These are phyloP conservation scores for Phylloporus sp. DNA, from an alignment of 768 basidiomycete species.

Conservation along the genomic window DNA sequence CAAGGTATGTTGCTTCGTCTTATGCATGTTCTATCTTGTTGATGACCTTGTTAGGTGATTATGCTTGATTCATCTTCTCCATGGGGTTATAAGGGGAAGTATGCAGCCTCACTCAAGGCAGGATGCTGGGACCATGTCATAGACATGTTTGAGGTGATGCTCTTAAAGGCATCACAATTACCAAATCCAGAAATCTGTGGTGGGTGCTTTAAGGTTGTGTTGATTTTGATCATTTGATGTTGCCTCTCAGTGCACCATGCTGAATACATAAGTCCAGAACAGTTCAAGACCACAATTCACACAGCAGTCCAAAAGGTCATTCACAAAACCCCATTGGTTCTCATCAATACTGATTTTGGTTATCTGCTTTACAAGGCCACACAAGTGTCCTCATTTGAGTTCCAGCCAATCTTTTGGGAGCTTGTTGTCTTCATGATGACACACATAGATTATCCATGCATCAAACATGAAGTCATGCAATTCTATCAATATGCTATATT, in stretches of 20 bases:
- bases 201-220: background rate
- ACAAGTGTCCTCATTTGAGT: conserved; percentile 4
- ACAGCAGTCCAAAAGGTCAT: background rate
- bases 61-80: background rate
- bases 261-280: background rate
- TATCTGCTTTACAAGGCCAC: background rate
- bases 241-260: background rate
- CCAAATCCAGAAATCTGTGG: background rate
- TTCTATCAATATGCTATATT: background rate
- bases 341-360: conserved; percentile 3
- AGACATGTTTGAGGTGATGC: background rate
- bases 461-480: background rate
- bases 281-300: background rate
- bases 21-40: background rate
- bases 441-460: background rate
- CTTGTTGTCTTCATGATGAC: conserved; percentile 3
- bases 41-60: background rate
- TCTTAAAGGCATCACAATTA: conserved; percentile 1
- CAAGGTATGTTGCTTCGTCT: background rate
- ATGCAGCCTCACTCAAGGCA: background rate
- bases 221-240: background rate
- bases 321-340: conserved; percentile 1
- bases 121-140: background rate
- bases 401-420: background rate
- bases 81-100: background rate